These are phyloP conservation scores for Lyophyllum atratum DNA, from an alignment of 768 basidiomycete species.

Conservation along the genomic window DNA sequence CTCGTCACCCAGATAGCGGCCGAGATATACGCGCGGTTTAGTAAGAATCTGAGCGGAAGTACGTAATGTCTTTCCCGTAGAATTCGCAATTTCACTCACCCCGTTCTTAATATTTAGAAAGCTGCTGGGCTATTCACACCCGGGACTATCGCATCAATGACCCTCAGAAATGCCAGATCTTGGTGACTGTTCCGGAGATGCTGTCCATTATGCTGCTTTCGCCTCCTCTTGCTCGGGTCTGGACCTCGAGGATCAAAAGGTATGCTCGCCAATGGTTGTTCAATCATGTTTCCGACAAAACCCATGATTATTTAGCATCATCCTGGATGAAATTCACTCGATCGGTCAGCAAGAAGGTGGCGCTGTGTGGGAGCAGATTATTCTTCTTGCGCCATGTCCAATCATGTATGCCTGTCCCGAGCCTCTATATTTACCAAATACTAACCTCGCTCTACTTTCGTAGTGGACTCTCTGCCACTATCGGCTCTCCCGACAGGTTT, in stretches of 20 bases:
- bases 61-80: slow-evolving; percentile 19
- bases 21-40: slow-evolving; percentile 72
- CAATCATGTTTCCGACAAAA: neutral
- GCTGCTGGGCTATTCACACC: slow-evolving; percentile 67
- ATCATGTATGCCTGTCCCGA: slow-evolving; percentile 53
- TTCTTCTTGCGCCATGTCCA: slow-evolving; percentile 69
- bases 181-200: slow-evolving; percentile 75
- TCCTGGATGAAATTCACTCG: slow-evolving; percentile 68
- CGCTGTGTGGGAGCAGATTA: slow-evolving; percentile 74
- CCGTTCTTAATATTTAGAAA: slow-evolving; percentile 34
- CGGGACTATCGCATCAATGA: slow-evolving; percentile 65
- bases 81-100: neutral
- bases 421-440: neutral
- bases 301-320: slow-evolving; percentile 45
- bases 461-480: slow-evolving; percentile 72
- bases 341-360: slow-evolving; percentile 74
- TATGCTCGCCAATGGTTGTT: neutral
- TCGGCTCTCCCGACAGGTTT: slow-evolving; percentile 66
- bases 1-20: slow-evolving; percentile 73
- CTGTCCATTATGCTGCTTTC: slow-evolving; percentile 70
- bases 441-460: neutral
- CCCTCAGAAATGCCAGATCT: slow-evolving; percentile 67
- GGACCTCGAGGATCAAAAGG: slow-evolving; percentile 68
- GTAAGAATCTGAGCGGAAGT: slow-evolving; percentile 49
- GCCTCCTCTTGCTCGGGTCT: slow-evolving; percentile 58